phyloP scores from a whole-genome alignment of 352 stramenopile species.

The Hyphochytrium catenoides region DNA sequence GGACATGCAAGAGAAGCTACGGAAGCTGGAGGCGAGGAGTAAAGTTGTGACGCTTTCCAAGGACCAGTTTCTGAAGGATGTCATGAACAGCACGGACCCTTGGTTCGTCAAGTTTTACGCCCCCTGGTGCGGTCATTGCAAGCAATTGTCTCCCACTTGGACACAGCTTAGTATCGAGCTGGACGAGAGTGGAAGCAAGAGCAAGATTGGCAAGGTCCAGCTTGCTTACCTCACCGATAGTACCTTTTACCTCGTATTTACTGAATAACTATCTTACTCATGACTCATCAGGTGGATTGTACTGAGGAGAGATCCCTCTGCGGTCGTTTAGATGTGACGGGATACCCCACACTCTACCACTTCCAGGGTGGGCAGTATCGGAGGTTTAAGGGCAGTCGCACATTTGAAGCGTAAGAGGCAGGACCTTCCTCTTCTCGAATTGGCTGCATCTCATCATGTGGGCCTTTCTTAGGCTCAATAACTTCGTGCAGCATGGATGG shows the following conservation, averaged over 20 bases:
- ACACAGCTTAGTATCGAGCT: constrained; percentile 40
- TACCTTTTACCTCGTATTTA: background rate
- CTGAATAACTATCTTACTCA: constrained; percentile 6
- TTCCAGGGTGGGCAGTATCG: constrained; percentile 39
- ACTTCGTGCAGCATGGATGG: no score
- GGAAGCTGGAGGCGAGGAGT: constrained; percentile 18
- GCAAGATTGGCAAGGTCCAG: constrained; percentile 29
- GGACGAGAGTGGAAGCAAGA: constrained; percentile 25
- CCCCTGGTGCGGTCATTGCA: constrained; percentile 47
- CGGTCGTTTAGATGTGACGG: constrained; percentile 47
- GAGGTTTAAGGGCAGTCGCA: constrained; percentile 39
- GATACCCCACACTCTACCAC: constrained; percentile 48
- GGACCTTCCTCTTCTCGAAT: no score
- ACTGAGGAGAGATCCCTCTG: constrained; percentile 48
- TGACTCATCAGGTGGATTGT: constrained; percentile 19
- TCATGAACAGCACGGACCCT: constrained; percentile 25
- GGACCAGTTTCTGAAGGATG: constrained; percentile 22
- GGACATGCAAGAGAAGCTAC: constrained; percentile 20
- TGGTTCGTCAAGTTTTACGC: constrained; percentile 61
- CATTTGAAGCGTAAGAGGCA: constrained; percentile 30
- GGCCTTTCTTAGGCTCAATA: no score
- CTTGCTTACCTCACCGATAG: background rate
- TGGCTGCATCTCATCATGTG: no score
- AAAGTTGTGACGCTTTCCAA: constrained; percentile 25
- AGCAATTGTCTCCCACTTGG: constrained; percentile 46